These are phyloP conservation scores for Lichtheimia hyalospora DNA, from an alignment of 371 early-diverging fungal genomes.

Conservation along the genomic window DNA sequence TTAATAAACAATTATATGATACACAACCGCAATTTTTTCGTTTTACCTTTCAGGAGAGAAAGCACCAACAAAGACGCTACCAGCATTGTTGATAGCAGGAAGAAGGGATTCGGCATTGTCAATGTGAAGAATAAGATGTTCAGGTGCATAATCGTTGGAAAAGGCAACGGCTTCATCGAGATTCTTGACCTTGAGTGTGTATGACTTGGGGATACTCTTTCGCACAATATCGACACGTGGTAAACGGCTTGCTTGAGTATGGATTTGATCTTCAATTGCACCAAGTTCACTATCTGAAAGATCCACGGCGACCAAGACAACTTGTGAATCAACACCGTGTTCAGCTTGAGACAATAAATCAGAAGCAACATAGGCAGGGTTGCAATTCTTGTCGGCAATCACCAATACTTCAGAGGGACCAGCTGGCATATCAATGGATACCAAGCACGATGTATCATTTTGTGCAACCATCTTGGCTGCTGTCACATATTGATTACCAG, in stretches of 20 bases:
- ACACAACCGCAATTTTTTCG: no score
- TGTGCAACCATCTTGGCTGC: slow-evolving; percentile 96
- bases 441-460: slow-evolving; percentile 90
- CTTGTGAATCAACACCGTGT: slow-evolving; percentile 95
- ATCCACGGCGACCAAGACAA: slow-evolving; percentile 89
- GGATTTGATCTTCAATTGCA: slow-evolving; percentile 78
- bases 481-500: slow-evolving; percentile 98
- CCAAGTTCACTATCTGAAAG: slow-evolving; percentile 63
- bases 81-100: slow-evolving; percentile 80
- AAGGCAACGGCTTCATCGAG: slow-evolving; percentile 83
- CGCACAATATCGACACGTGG: slow-evolving; percentile 91
- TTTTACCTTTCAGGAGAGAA: slow-evolving; percentile 91
- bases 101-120: slow-evolving; percentile 72
- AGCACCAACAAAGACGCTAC: slow-evolving; percentile 94
- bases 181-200: slow-evolving; percentile 64
- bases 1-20: slow-evolving; percentile 1
- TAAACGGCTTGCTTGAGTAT: slow-evolving; percentile 79
- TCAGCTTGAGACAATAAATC: slow-evolving; percentile 97
- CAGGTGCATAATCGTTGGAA: slow-evolving; percentile 95
- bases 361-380: slow-evolving; percentile 91
- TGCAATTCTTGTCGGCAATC: slow-evolving; percentile 83
- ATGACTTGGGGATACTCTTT: slow-evolving; percentile 85
- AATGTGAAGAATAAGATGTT: slow-evolving; percentile 94
- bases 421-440: slow-evolving; percentile 98
- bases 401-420: slow-evolving; percentile 97